phyloP scores from a whole-genome alignment of 148 eudicot genomes.

The Mesembryanthemum crystallinum region DNA sequence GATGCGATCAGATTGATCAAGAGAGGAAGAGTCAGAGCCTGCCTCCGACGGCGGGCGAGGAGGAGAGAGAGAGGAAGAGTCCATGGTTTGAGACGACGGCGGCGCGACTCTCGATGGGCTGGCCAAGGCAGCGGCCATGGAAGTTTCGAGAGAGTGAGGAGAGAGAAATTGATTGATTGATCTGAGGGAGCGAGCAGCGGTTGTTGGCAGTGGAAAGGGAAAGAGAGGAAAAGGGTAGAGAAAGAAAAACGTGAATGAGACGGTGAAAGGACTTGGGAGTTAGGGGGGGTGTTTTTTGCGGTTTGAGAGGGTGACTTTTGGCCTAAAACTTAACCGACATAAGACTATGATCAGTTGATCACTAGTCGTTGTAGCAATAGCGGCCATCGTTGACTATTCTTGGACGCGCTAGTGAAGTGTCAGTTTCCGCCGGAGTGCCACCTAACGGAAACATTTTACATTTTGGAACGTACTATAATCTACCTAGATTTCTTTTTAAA shows the following conservation, averaged over 20 bases:
- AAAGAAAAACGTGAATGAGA: neutral
- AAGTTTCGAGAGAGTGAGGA: neutral
- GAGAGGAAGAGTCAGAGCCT: slow-evolving; percentile 6
- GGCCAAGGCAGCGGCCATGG: slow-evolving; percentile 29
- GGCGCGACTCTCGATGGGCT: slow-evolving; percentile 20
- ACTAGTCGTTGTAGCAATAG: neutral
- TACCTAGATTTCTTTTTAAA: no score
- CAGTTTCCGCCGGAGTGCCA: no score
- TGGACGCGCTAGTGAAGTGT: neutral
- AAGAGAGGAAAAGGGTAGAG: no score
- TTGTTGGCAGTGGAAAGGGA: neutral
- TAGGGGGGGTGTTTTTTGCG: neutral
- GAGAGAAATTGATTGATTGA: slow-evolving; percentile 19
- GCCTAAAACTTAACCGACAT: slow-evolving; percentile 8
- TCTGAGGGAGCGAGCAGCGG: slow-evolving; percentile 5
- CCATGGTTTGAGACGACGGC: slow-evolving; percentile 34
- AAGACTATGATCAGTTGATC: no score
- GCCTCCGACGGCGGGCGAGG: slow-evolving; percentile 16
- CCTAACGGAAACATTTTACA: no score
- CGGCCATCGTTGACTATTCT: neutral
- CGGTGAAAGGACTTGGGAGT: neutral
- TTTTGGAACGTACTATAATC: no score
- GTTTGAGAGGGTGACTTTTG: no score
- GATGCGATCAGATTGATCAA: slow-evolving; percentile 16
- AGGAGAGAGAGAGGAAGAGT: slow-evolving; percentile 17